Evolutionary conservation across 768 basidiomycete species (phyloP), one percentile per base, ranked within the genome.

Genomic region (Asterophora lycoperdoides): DNA sequence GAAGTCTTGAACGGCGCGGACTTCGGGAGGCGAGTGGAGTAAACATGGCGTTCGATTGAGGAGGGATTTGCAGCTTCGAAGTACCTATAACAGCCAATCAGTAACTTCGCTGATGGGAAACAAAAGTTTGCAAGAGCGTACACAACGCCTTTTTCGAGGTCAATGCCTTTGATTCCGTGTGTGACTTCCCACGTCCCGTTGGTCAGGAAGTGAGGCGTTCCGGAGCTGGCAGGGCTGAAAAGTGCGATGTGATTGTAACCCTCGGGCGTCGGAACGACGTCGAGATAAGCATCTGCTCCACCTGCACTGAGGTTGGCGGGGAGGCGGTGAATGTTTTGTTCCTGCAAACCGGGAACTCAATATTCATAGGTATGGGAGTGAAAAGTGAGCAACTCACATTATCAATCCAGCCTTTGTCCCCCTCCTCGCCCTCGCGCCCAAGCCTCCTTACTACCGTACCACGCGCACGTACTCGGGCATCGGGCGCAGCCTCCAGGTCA

Each of bases 391-490:
- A 26, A 72, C 85, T 52, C 54, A 91, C 93, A 52, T 80, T 70
- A 43, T 97, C 90, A 53, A 97, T 92, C 96, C 96, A 99, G 1
- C 96, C 96, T 32, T 82, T 81, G 60, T 96, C 95, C 0, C 83
- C 86, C 60, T 95, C 77, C 58, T 93, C 94, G 5, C 91, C 95
- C 30, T 83, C 62, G 61, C 80, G 78, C 4, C 93, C 95, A 8
- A 95, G 73, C 52, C 74, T 84, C 49, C 95, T 72, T 7, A 92
- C 87, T 11, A 91, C 80, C 39, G 56, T 61, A 6, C 84, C 82
- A 28, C 57, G 59, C 9, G 67, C 65, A 38, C 67, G 67, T 1
- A 59, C 53, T 5, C 54, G 45, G 7, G 57, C 55, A 41, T 60
- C 61, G 9, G 30, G 30, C 18, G 55, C 56, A 17, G 56, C 59